Base-by-base conservation (phyloP, 139 green algal species). In the Chlamydomonas sp. region DNA sequence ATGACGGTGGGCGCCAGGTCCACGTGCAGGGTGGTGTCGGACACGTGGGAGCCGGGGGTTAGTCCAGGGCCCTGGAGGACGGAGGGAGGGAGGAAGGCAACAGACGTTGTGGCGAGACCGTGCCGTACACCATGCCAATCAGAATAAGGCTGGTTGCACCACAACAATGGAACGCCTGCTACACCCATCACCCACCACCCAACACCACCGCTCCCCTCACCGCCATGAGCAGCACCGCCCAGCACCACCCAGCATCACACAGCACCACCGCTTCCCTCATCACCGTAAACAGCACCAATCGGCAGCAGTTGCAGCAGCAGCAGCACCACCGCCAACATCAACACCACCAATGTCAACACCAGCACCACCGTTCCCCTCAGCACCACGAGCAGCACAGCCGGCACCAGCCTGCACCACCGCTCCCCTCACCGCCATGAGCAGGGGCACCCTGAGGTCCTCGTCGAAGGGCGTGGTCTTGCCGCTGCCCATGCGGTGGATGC, bases 391-490 rank as follows among this genome's bases (percentile, higher is more conserved):
- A n/a, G n/a, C n/a, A n/a, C n/a, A n/a, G n/a, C n/a, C n/a, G n/a
- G 66, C 66, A 49, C 31, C 31, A 49, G 31, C 0, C 31, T 0
- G 31, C 31, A 49, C 31, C 31, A 49, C 31, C 31, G 31, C 0
- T 49, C 0, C 31, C 31, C 71, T 63, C 82, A 87, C 82, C 82
- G 69, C 71, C 71, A 87, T 64, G 1, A 76, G 10, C 61, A 87
- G 6, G 1, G 83, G 83, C 72, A 87, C 83, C 31, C 83, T n/a
- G 0, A 88, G 16, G 63, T 88, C 83, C 83, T 88, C 83, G 49
- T 88, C 83, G 63, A 69, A 88, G 0, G 83, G 18, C 0, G 74
- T 82, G 63, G 63, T 77, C 74, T 88, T 88, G 74, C 83, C 83
- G 63, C 63, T 77, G 49, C 83, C 83, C 49, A 83, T n/a, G 5